Evolutionary conservation across 1,139 yeast genomes (phyloP).

Genomic region (Candida smagusa): DNA sequence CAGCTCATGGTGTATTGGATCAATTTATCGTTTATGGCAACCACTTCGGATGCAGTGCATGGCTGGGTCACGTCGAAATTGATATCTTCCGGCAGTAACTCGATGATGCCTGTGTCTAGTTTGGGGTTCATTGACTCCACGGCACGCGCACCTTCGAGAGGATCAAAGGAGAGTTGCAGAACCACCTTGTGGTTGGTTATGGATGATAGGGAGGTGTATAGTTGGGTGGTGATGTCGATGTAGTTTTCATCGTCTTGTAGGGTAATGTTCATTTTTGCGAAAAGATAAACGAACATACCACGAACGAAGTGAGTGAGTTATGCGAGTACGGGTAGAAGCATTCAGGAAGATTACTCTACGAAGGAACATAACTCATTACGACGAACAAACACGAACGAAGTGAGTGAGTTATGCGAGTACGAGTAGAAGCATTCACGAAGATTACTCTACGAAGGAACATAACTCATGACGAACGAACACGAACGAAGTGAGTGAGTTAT

Average conservation of each 20-base stretch:
- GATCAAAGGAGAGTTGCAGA: conserved; percentile 51
- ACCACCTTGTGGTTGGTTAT: conserved; percentile 33
- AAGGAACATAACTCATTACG: too few species aligned
- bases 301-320: background rate
- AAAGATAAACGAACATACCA: background rate
- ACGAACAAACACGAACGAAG: background rate
- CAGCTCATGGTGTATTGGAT: conserved; percentile 51
- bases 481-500: background rate
- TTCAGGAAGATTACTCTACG: too few species aligned
- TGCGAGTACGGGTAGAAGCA: too few species aligned
- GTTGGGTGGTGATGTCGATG: conserved; percentile 44
- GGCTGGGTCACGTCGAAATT: conserved; percentile 34
- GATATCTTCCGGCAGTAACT: conserved; percentile 37
- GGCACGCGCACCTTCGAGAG: conserved; percentile 75
- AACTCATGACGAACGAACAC: background rate
- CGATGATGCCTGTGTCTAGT: conserved; percentile 60
- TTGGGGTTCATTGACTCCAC: conserved; percentile 60
- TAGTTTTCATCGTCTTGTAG: background rate
- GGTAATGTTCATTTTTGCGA: background rate
- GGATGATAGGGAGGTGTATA: conserved; percentile 34
- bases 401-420: background rate
- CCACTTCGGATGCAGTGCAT: conserved; percentile 33
- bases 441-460: too few species aligned
- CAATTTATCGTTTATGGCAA: conserved; percentile 43
- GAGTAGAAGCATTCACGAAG: too few species aligned